Base-by-base conservation (phyloP, 768 basidiomycete species). In the Tricholoma hemisulphureum region DNA sequence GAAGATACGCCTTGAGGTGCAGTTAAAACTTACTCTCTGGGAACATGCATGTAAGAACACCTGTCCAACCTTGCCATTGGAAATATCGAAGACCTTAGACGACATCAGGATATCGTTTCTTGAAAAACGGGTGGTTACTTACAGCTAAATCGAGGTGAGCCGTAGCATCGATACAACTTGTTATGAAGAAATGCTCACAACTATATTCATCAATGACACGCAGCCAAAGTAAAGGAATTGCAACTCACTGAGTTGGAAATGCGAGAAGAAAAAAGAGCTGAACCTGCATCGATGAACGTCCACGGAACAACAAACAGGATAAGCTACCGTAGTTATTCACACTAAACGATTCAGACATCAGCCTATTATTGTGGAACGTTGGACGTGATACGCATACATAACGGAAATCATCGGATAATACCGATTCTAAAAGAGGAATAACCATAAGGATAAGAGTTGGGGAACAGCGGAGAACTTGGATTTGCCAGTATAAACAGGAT, bases 51-150 rank as follows among this genome's bases (percentile, higher is more conserved):
- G 78, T 73, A 35, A 82, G 67, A 26, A 85, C 63, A 9, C 84
- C 84, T 1, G 83, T 83, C 76, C 80, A 83, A 20, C 83, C 83
- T 75, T 85, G 83, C 83, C 85, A 85, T 60, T 69, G 72, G 61
- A 82, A 83, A 70, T 80, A 84, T 14, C 55, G 61, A 10, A 69
- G 62, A 63, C 83, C 81, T 81, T 13, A 23, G 23, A 35, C 6
- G 1, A 4, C 1, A 18, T 51, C 18, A 37, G 23, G 13, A 3
- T 26, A 6, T 46, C 23, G 45, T 11, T 13, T 9, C 9, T 16
- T 29, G 20, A 35, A 14, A 13, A 37, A 20, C 13, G n/a, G 18
- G 7, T 56, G 13, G 5, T 18, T 18, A 59, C 71, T 52, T 50
- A 73, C 72, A 71, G 59, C 70, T 73, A 39, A 21, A 45, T 13